Base-by-base conservation (phyloP, 192 early-diverging fungal species). In the Spizellomyces sp. region DNA sequence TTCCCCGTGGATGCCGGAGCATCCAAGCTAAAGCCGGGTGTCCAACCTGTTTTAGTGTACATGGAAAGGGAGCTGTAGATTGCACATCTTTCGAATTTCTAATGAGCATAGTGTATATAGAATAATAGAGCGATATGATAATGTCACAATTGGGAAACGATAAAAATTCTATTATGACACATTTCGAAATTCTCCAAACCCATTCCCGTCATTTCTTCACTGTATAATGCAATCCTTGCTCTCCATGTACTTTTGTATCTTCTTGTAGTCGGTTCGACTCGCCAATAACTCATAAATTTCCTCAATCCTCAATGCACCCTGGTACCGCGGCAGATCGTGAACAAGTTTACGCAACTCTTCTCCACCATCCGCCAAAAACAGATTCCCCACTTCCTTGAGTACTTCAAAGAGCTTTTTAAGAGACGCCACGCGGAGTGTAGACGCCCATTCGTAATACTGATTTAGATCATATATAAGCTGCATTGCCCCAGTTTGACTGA, bases 401-500 rank as follows among this genome's bases (percentile, higher is more conserved):
- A 90, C 92, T 22, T 82, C 64, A 69, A 94, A 94, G 55, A 92
- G 82, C 43, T 89, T 89, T n/a, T 82, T 85, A 8, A 93, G 80
- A 7, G 81, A 75, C 6, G 80, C 77, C 57, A 94, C 88, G 10
- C 85, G 81, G 22, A 92, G 78, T 10, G 86, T 71, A 19, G 68
- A 70, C 6, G 90, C 78, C 84, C 92, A 95, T 22, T 87, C 84
- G 75, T 91, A 90, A 70, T 94, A 95, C 42, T 81, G 73, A 80
- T 94, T 95, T 68, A 95, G 69, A 69, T 95, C 93, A 89, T 83
- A 81, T 56, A 98, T 96, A 27, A 97, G 87, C 77, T 95, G 94
- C 70, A 96, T 91, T 0, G 94, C 95, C 9, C 96, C 96, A 6
- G 87, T 80, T 55, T 90, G 89, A 21, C 87, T 92, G 42, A 99